A percentile compares a stretch with the other conserved stretches of the same genome.
These are phyloP conservation scores for Cylindrodendrum hubeiense DNA, from an alignment of 2,329 filamentous ascomycete genomes.

Conservation along the genomic window DNA sequence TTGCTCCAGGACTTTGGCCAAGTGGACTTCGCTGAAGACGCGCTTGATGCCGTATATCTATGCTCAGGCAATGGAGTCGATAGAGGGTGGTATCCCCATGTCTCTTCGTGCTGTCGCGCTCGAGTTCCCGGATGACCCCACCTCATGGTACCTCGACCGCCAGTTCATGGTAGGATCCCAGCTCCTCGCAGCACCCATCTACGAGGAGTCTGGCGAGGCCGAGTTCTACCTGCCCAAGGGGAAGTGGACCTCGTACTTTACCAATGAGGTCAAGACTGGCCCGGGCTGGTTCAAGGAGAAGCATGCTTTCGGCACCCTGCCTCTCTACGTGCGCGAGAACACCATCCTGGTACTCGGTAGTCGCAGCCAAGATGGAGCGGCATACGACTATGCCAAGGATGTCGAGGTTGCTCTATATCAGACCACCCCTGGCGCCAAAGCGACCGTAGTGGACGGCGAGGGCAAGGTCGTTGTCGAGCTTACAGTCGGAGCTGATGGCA, in stretches of 20 bases:
- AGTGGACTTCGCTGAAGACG: constrained; percentile 63
- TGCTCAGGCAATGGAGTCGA: constrained; percentile 56
- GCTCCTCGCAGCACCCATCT: constrained; percentile 74
- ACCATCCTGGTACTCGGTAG: constrained; percentile 62
- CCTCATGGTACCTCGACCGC: constrained; percentile 74
- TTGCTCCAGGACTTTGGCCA: constrained; percentile 63
- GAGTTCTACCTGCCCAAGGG: constrained; percentile 73
- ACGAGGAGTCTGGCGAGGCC: constrained; percentile 71
- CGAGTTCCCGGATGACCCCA: constrained; percentile 79
- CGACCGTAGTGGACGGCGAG: constrained; percentile 56
- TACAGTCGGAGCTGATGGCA: constrained; percentile 53
- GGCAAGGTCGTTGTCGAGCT: constrained; percentile 57
- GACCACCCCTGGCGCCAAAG: constrained; percentile 53
- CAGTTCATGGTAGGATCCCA: constrained; percentile 80
- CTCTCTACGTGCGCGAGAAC: constrained; percentile 69
- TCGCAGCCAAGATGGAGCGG: constrained; percentile 53
- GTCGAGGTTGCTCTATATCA: constrained; percentile 63
- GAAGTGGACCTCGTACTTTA: constrained; percentile 62
- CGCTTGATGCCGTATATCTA: constrained; percentile 66
- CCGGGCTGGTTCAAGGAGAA: constrained; percentile 71
- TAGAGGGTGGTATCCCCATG: constrained; percentile 68
- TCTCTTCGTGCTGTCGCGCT: constrained; percentile 75
- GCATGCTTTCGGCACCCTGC: constrained; percentile 69
- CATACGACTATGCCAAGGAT: constrained; percentile 61
- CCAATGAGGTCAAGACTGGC: constrained; percentile 61